These are phyloP conservation scores for Camelina laxa DNA, from an alignment of 345 rosid genomes.

Conservation along the genomic window DNA sequence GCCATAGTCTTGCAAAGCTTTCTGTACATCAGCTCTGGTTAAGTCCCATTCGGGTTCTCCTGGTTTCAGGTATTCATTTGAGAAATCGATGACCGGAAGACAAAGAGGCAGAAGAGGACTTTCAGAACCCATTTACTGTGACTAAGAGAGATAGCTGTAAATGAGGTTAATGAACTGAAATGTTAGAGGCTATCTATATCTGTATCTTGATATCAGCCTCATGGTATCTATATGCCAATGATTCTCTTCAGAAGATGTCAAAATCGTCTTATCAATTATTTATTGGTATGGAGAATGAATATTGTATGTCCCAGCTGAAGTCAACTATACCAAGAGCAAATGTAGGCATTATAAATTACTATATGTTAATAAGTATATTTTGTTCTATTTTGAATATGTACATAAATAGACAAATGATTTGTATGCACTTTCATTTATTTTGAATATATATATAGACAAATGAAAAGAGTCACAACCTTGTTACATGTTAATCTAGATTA, in stretches of 20 bases:
- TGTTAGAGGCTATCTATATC: not conserved
- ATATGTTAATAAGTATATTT: too few relatives aligned
- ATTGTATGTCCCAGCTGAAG: too few relatives aligned
- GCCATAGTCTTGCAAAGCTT: constrained; percentile 63
- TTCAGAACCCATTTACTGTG: constrained; percentile 50
- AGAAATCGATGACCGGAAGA: constrained; percentile 59
- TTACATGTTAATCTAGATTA: too few relatives aligned
- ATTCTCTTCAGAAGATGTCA: constrained; percentile 31
- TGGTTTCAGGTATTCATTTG: constrained; percentile 42
- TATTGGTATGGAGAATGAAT: not conserved
- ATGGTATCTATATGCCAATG: constrained; percentile 26
- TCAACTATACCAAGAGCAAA: not conserved
- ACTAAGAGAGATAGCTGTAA: constrained; percentile 9
- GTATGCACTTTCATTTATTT: too few relatives aligned
- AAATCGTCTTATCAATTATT: constrained; percentile 1
- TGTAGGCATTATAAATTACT: not conserved
- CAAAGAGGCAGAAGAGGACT: constrained; percentile 28
- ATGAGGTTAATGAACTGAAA: constrained; percentile 4
- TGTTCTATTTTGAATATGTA: too few relatives aligned
- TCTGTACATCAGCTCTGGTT: constrained; percentile 45
- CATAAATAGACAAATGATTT: too few relatives aligned
- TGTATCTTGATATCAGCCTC: not conserved
- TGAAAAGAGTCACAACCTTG: too few relatives aligned
- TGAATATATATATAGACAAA: too few relatives aligned
- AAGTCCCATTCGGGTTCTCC: constrained; percentile 54